Evolutionary conservation across 2,329 filamentous ascomycete species (phyloP), one percentile per base, ranked within the genome.

Genomic region (Colletotrichum eleusines): DNA sequence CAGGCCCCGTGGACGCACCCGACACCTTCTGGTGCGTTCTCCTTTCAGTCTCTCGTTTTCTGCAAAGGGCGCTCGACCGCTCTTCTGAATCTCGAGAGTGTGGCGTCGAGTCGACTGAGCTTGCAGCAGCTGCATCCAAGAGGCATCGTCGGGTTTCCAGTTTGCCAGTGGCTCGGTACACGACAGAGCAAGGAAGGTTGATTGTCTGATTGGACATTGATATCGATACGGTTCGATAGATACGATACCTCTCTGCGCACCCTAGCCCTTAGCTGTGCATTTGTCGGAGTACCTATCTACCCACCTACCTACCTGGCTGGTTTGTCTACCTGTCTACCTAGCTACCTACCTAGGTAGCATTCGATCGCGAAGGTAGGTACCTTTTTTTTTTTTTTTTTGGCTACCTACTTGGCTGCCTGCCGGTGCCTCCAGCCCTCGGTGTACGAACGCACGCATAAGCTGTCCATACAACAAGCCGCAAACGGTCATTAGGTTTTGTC

Each of bases 381-480:
- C n/a, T n/a, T n/a, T n/a, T n/a, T n/a, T n/a, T n/a, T n/a, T n/a
- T n/a, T n/a, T 26, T 35, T 28, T 31, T 38, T 38, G 35, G 35
- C 35, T 12, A 12, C 11, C 33, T 33, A 33, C 33, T 35, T 38
- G 35, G 11, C 38, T 40, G 38, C 38, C 38, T 40, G 18, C 38
- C 38, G 23, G 23, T 23, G 50, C 58, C 23, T n/a, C 46, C 35
- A 38, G 28, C 28, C 57, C 44, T 57, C 31, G 38, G 38, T 44
- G 38, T 54, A 48, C 48, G 62, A 55, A 68, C 51, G 68, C 64
- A 68, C 68, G 64, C 68, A 68, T 71, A 71, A 59, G 55, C 58
- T 51, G 64, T 63, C 68, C 68, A 62, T n/a, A 44, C 63, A 57
- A 55, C 38, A 63, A 50, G 58, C 68, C 58, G 68, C 68, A 71